Evolutionary conservation across 805 yeast species (phyloP).

Genomic region (Alloascoidea hylecoeti): DNA sequence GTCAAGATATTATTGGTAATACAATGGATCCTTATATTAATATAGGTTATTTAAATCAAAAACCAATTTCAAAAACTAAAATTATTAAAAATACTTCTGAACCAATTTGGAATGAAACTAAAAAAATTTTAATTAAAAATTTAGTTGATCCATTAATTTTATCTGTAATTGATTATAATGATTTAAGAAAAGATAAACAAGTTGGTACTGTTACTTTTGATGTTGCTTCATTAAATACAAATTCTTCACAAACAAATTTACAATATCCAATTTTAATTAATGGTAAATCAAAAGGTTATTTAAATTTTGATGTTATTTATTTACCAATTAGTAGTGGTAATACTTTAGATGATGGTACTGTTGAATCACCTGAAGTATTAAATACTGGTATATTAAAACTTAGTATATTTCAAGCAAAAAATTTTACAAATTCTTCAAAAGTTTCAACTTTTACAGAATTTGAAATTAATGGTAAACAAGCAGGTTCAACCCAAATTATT

Average conservation of each 20-base stretch:
- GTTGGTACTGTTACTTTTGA: constrained; percentile 71
- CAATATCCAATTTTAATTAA: constrained; percentile 57
- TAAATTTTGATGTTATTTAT: constrained; percentile 56
- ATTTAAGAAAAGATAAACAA: constrained; percentile 58
- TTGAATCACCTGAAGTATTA: constrained; percentile 77
- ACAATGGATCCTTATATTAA: constrained; percentile 86
- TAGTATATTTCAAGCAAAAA: constrained; percentile 51
- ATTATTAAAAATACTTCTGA: constrained; percentile 48
- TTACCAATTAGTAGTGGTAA: constrained; percentile 51
- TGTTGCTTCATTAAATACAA: constrained; percentile 46
- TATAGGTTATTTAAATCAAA: constrained; percentile 38
- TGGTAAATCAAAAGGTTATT: constrained; percentile 69
- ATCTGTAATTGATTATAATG: constrained; percentile 64
- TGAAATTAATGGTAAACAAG: constrained; percentile 43
- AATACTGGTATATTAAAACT: constrained; percentile 84
- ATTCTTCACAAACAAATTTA: constrained; percentile 32
- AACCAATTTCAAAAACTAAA: constrained; percentile 52
- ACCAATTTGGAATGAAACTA: constrained; percentile 80
- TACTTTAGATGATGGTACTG: constrained; percentile 62
- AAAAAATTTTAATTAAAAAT: constrained; percentile 54
- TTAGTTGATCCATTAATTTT: constrained; percentile 75
- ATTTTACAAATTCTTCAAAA: constrained; percentile 21
- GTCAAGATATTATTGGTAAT: constrained; percentile 55
- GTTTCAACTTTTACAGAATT: constrained; percentile 38
- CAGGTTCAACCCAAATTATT: constrained; percentile 40